phyloP scores from a whole-genome alignment of 2,329 filamentous ascomycete genomes.

The Fusarium sp. region DNA sequence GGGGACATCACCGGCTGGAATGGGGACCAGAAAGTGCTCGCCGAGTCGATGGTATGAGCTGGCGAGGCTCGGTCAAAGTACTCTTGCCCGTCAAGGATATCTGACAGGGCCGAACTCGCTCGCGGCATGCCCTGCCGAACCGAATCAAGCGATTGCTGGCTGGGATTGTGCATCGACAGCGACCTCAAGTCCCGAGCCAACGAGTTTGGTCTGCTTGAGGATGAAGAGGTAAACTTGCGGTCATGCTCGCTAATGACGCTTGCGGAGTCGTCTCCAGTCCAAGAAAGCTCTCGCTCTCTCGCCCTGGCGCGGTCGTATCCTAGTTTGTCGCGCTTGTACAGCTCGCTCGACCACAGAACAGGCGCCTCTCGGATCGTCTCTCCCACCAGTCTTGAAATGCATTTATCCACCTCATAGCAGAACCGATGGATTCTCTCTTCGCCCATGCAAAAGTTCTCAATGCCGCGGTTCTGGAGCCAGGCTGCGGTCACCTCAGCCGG shows the following conservation, averaged over 20 bases:
- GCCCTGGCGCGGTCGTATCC: slow-evolving; percentile 66
- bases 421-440: slow-evolving; percentile 97
- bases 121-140: slow-evolving; percentile 74
- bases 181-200: slow-evolving; percentile 71
- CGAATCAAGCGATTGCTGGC: slow-evolving; percentile 80
- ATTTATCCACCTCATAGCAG: slow-evolving; percentile 89
- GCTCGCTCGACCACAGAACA: slow-evolving; percentile 91
- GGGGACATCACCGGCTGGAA: slow-evolving; percentile 80
- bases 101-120: slow-evolving; percentile 71
- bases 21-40: slow-evolving; percentile 90
- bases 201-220: slow-evolving; percentile 63
- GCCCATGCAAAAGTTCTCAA: slow-evolving; percentile 95
- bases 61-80: slow-evolving; percentile 80
- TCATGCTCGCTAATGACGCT: slow-evolving; percentile 72
- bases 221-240: slow-evolving; percentile 62
- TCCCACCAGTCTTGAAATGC: slow-evolving; percentile 87
- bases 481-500: slow-evolving; percentile 87
- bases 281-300: slow-evolving; percentile 64
- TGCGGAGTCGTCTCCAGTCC: slow-evolving; percentile 64
- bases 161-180: slow-evolving; percentile 74
- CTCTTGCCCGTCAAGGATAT: slow-evolving; percentile 79
- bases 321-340: slow-evolving; percentile 85
- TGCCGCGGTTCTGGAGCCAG: slow-evolving; percentile 85
- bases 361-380: slow-evolving; percentile 88
- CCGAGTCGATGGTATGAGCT: slow-evolving; percentile 80